These are phyloP conservation scores for Delitschia confertaspora DNA, from an alignment of 495 filamentous ascomycete species.

Conservation along the genomic window DNA sequence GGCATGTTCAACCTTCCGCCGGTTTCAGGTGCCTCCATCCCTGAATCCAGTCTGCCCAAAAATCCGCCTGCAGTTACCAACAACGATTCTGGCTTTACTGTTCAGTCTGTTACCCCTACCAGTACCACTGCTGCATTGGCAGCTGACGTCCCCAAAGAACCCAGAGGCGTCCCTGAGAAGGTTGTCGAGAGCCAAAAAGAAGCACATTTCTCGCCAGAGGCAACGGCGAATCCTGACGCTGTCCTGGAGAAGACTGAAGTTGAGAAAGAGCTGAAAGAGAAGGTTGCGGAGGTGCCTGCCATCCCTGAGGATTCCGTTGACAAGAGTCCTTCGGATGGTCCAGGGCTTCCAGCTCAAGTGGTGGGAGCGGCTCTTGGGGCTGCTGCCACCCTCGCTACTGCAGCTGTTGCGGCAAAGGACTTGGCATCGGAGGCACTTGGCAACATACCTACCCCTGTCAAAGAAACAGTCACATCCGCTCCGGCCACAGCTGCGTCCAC, in stretches of 20 bases:
- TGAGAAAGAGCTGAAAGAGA: slow-evolving; percentile 19
- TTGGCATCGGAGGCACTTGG: not conserved
- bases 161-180: slow-evolving; percentile 20
- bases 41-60: slow-evolving; percentile 79
- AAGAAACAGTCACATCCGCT: not conserved
- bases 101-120: slow-evolving; percentile 58
- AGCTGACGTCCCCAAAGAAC: slow-evolving; percentile 59
- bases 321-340: too few relatives aligned
- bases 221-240: slow-evolving; percentile 16
- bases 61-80: slow-evolving; percentile 34
- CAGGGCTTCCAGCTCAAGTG: not conserved
- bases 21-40: slow-evolving; percentile 60
- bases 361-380: not conserved
- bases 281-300: slow-evolving; percentile 25
- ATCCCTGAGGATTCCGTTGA: slow-evolving; percentile 21
- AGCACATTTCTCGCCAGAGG: slow-evolving; percentile 16
- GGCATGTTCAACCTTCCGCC: slow-evolving; percentile 53
- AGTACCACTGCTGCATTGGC: slow-evolving; percentile 70
- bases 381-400: slow-evolving; percentile 4
- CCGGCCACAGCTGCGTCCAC: slow-evolving; percentile 21
- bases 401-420: slow-evolving; percentile 7
- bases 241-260: slow-evolving; percentile 26
- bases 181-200: slow-evolving; percentile 22
- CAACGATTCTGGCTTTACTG: slow-evolving; percentile 45
- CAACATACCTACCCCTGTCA: not conserved